phyloP scores from a whole-genome alignment of 2,329 filamentous ascomycete genomes.

The Colletotrichum theobromicola region DNA sequence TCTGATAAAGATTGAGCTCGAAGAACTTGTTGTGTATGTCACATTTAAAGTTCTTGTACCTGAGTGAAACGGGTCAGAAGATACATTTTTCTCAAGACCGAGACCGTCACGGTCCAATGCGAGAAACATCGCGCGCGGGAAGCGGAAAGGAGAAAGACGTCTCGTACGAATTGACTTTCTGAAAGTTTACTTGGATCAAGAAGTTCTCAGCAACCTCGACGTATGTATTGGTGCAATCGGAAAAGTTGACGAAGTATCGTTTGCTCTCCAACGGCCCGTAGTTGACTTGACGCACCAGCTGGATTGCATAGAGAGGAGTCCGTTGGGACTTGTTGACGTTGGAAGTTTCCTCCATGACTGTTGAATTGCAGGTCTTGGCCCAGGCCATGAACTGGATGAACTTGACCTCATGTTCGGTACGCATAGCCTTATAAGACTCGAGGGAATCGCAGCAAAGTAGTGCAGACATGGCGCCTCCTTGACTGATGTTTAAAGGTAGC shows the following conservation, averaged over 20 bases:
- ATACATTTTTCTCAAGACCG: not conserved
- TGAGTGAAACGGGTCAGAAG: slow-evolving; percentile 21
- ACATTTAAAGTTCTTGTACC: slow-evolving; percentile 54
- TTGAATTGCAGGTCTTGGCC: slow-evolving; percentile 29
- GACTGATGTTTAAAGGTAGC: not conserved
- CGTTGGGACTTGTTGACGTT: not conserved
- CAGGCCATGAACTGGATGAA: slow-evolving; percentile 33
- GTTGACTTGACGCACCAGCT: slow-evolving; percentile 50
- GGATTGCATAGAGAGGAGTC: slow-evolving; percentile 34
- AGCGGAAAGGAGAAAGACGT: not conserved
- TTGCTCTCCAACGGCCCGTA: slow-evolving; percentile 47
- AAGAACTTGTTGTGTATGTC: slow-evolving; percentile 49
- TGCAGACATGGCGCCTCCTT: slow-evolving; percentile 12
- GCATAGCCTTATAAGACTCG: slow-evolving; percentile 27
- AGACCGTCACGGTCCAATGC: not conserved
- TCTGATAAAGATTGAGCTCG: slow-evolving; percentile 54
- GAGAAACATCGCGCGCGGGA: not conserved
- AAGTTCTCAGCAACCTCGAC: slow-evolving; percentile 39
- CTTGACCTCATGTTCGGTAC: slow-evolving; percentile 28
- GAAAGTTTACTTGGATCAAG: slow-evolving; percentile 45
- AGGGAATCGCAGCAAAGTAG: slow-evolving; percentile 30
- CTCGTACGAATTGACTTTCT: slow-evolving; percentile 48
- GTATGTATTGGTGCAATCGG: slow-evolving; percentile 25
- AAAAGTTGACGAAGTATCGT: slow-evolving; percentile 42
- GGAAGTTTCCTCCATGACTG: not conserved